Base-by-base conservation (phyloP, 768 basidiomycete genomes). In the Mycena polygramma region DNA sequence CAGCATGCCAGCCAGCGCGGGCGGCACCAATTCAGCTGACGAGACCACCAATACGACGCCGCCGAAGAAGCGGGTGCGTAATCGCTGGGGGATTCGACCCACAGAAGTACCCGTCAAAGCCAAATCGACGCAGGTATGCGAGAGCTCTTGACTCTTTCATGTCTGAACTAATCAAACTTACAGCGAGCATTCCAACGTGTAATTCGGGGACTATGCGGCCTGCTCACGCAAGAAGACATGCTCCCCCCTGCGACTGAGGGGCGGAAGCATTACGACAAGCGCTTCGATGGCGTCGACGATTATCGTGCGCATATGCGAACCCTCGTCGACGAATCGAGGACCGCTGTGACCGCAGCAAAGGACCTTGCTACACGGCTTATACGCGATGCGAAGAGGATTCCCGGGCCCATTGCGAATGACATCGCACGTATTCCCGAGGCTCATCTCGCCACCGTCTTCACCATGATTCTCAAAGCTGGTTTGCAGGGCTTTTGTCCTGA, bases 351-450 rank as follows among this genome's bases (percentile, higher is more conserved):
- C 15, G 64, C 19, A 20, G 66, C 39, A 3, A 36, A 30, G 20
- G 49, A 61, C 4, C 51, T 48, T 48, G 66, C 66, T 4, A 55
- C 58, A 0, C 54, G 48, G 52, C 58, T 68, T n/a, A 41, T 55
- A 14, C 17, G 30, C 7, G 53, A 68, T n/a, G 59, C 53, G 6
- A 55, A 68, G n/a, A 13, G 8, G 20, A 60, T 68, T 49, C 7
- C 66, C 9, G 59, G 59, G 9, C 66, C 59, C 19, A 71, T 65
- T 20, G 69, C 69, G 3, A 70, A 63, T 30, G 51, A 55, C 22
- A 57, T 70, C 7, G 61, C 57, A 0, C 63, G 63, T 37, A 71
- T 71, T 36, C 53, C 63, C 14, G 51, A 43, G 20, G 17, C 0
- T 13, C 69, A 71, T 57, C 58, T 65, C 19, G 60, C 49, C 15